Conservation (phyloP, 1,284 basidiomycete genomes). For the Bjerkandera adusta region DNA sequence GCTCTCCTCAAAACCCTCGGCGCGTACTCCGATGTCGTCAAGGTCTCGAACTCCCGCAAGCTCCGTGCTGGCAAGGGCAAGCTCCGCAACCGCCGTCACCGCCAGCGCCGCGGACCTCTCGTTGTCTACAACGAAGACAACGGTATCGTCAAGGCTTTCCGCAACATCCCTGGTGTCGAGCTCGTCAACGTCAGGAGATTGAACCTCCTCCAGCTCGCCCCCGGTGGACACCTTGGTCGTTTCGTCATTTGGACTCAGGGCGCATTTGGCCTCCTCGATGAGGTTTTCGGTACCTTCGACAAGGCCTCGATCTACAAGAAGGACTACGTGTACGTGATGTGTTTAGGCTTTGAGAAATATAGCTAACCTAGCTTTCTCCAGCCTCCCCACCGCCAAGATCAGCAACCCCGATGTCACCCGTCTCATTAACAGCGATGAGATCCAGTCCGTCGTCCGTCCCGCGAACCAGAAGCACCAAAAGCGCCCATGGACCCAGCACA, state of each 20-base stretch:
- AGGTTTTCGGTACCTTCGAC: constrained; percentile 93
- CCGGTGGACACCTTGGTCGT: constrained; percentile 98
- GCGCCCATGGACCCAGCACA: constrained; percentile 98
- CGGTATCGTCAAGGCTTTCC: constrained; percentile 97
- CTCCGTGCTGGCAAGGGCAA: constrained; percentile 98
- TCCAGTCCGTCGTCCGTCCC: constrained; percentile 92
- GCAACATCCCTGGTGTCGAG: constrained; percentile 99
- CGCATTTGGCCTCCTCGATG: constrained; percentile 92
- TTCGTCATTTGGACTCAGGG: constrained; percentile 99
- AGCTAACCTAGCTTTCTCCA: constrained; percentile 30
- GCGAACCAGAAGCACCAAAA: constrained; percentile 80
- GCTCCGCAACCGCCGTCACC: constrained; percentile 94
- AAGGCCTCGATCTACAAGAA: constrained; percentile 88
- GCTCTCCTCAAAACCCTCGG: constrained; percentile 88
- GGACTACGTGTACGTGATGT: constrained; percentile 73
- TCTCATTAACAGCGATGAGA: constrained; percentile 97
- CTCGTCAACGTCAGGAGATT: constrained; percentile 92
- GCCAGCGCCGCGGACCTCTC: constrained; percentile 96
- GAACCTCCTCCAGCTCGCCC: constrained; percentile 98
- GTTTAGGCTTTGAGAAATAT: constrained; percentile 5
- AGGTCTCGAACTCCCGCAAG: constrained; percentile 98
- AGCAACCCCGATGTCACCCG: constrained; percentile 96
- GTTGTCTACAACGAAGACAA: constrained; percentile 98
- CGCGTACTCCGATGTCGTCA: constrained; percentile 94
- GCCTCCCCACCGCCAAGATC: constrained; percentile 94